These are phyloP conservation scores for Rosa chinensis DNA, from an alignment of 306 rosid species.

Conservation along the genomic window DNA sequence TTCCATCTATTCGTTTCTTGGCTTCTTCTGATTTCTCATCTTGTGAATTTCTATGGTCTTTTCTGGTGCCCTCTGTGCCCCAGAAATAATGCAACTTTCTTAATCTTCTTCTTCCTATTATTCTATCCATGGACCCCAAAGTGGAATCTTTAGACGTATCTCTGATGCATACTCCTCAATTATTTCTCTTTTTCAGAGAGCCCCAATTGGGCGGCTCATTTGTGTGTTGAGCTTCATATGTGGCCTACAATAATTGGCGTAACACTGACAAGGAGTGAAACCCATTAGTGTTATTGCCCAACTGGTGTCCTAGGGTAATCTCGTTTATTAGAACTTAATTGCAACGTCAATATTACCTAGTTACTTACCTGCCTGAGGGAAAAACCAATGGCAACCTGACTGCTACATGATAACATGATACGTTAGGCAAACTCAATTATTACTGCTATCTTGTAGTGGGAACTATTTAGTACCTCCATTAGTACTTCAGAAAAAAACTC, in stretches of 20 bases:
- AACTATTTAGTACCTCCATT: not conserved
- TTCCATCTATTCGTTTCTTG: conserved; percentile 38
- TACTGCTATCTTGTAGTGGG: not conserved
- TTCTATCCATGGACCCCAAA: not conserved
- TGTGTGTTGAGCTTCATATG: not conserved
- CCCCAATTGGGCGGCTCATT: not conserved
- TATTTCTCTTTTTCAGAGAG: not conserved
- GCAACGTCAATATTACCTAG: no score
- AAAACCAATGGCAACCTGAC: not conserved
- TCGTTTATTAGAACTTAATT: not conserved
- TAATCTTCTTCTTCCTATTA: conserved; percentile 3
- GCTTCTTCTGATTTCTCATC: conserved; percentile 40
- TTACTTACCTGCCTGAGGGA: no score
- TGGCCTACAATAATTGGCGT: not conserved
- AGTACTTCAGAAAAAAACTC: not conserved
- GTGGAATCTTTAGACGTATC: not conserved
- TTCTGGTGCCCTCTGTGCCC: conserved; percentile 15
- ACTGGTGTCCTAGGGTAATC: not conserved
- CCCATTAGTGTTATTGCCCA: not conserved
- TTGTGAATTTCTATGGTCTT: conserved; percentile 38
- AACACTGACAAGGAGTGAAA: not conserved
- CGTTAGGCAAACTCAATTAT: not conserved
- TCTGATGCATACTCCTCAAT: conserved; percentile 3
- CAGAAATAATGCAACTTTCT: conserved; percentile 15
- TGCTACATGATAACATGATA: not conserved